These are phyloP conservation scores for Lachnellula hyalina DNA, from an alignment of 2,329 filamentous ascomycete species.

Conservation along the genomic window DNA sequence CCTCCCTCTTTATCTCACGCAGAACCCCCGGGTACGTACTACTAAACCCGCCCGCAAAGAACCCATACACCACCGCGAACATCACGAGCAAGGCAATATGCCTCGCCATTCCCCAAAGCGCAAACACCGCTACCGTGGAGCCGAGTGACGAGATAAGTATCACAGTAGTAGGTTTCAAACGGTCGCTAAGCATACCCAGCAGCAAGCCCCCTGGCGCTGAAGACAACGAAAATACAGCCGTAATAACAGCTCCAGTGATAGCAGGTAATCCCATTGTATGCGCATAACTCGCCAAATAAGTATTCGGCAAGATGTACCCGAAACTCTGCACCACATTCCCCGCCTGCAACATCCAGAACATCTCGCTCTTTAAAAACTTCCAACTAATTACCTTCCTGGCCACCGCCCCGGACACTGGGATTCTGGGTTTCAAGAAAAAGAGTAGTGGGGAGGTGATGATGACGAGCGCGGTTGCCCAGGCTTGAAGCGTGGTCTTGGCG, in stretches of 20 bases:
- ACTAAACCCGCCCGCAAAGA: slow-evolving; percentile 47
- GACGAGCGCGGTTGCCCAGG: slow-evolving; percentile 48
- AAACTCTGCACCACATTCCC: slow-evolving; percentile 43
- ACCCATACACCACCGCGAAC: slow-evolving; percentile 45
- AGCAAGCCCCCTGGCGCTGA: slow-evolving; percentile 37
- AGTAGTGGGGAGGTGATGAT: slow-evolving; percentile 49
- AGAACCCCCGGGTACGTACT: slow-evolving; percentile 40
- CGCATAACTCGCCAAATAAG: slow-evolving; percentile 41
- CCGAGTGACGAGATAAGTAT: slow-evolving; percentile 40
- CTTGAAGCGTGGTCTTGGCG: slow-evolving; percentile 47
- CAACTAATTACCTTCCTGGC: slow-evolving; percentile 7
- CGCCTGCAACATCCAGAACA: slow-evolving; percentile 42
- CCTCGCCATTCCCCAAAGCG: slow-evolving; percentile 45
- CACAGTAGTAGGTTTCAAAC: slow-evolving; percentile 31
- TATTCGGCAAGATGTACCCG: slow-evolving; percentile 46
- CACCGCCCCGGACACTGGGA: slow-evolving; percentile 33
- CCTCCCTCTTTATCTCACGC: slow-evolving; percentile 14
- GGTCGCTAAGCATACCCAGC: slow-evolving; percentile 39
- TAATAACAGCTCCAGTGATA: slow-evolving; percentile 36
- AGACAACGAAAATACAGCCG: slow-evolving; percentile 40
- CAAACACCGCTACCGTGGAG: slow-evolving; percentile 40
- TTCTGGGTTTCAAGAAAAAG: slow-evolving; percentile 49
- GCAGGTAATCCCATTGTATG: slow-evolving; percentile 33
- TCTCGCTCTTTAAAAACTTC: slow-evolving; percentile 38
- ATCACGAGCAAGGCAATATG: slow-evolving; percentile 36